Evolutionary conservation across 768 basidiomycete species (phyloP), one percentile per base, ranked within the genome.

Genomic region (Lentinus tigrinus): DNA sequence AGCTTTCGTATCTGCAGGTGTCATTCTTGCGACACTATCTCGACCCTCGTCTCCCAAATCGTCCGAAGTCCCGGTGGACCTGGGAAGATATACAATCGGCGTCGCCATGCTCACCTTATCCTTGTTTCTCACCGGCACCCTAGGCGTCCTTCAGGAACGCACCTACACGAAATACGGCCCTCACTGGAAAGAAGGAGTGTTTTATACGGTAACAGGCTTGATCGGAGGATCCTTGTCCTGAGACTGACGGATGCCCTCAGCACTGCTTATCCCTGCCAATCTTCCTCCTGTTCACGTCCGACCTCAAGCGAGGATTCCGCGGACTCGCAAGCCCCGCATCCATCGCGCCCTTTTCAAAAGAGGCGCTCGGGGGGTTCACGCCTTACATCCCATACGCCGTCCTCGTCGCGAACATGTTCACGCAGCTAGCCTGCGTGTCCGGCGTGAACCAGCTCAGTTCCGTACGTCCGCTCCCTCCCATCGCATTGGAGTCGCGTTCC

Each of bases 391-490:
- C 89, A 0, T 84, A 85, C 68, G 56, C 83, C 31, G 78, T 88
- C 21, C 75, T 93, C 19, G 75, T 69, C 0, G 73, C 78, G 21
- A 93, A 93, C 67, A 78, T 93, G 19, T 57, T 85, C 14, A 83
- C 90, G 2, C 93, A 93, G 65, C 81, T 88, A 2, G 72, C 89
- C n/a, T 95, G 93, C 65, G 86, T 93, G 3, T 83, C 88, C 0
- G 90, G 91, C 21, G 93, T 93, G 36, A 93, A 93, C 69, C 80
- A 81, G 61, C 74, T 93, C 37, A 85, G 88, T n/a, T 86, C 91
- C 54, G 91, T 93, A 57, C 27, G 88, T 43, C 50, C 43, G 27
- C 49, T 19, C 31, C 48, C 26, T 19, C 42, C 9, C 36, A 10
- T n/a, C 37, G 24, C 39, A 27, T n/a, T 42, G 26, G n/a, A n/a